Evolutionary conservation across 805 yeast species (phyloP).

Genomic region (Candida palmyrensis): DNA sequence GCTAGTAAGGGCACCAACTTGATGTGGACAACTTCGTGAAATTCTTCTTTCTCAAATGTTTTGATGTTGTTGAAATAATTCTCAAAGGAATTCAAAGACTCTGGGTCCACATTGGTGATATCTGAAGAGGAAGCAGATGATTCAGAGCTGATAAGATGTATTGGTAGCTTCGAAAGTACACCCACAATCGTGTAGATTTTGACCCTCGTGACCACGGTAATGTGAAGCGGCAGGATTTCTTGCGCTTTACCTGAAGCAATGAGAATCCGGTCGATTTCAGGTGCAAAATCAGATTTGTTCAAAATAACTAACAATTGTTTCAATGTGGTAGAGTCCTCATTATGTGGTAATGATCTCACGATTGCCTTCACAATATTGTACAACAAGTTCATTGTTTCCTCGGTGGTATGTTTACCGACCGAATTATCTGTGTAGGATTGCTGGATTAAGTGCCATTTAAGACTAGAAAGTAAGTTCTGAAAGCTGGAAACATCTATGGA

Average conservation of each 20-base stretch:
- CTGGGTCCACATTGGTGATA: conserved; percentile 18
- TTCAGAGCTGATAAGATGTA: too few species aligned
- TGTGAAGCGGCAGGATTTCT: conserved; percentile 1
- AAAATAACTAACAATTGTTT: conserved; percentile 14
- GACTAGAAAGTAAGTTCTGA: conserved; percentile 10
- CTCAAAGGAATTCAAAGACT: conserved; percentile 18
- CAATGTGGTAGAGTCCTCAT: conserved; percentile 6
- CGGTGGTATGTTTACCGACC: conserved; percentile 10
- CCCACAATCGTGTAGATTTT: conserved; percentile 20
- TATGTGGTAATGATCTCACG: conserved; percentile 11
- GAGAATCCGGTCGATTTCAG: conserved; percentile 12
- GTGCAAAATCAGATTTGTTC: conserved; percentile 16
- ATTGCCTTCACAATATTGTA: conserved; percentile 20
- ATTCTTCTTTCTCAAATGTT: conserved; percentile 7
- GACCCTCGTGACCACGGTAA: conserved; percentile 5
- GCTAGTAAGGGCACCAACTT: conserved; percentile 13
- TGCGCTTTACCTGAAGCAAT: conserved; percentile 1
- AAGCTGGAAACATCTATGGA: conserved; percentile 6
- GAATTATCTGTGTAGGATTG: conserved; percentile 7
- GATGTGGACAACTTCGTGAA: conserved; percentile 14
- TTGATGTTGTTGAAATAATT: conserved; percentile 7
- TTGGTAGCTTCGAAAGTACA: not conserved
- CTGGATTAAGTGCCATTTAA: conserved; percentile 14
- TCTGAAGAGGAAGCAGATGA: too few species aligned
- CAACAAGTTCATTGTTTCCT: conserved; percentile 21